Base-by-base conservation (phyloP, 2,329 filamentous ascomycete genomes). In the Aspergillus nomiae region DNA sequence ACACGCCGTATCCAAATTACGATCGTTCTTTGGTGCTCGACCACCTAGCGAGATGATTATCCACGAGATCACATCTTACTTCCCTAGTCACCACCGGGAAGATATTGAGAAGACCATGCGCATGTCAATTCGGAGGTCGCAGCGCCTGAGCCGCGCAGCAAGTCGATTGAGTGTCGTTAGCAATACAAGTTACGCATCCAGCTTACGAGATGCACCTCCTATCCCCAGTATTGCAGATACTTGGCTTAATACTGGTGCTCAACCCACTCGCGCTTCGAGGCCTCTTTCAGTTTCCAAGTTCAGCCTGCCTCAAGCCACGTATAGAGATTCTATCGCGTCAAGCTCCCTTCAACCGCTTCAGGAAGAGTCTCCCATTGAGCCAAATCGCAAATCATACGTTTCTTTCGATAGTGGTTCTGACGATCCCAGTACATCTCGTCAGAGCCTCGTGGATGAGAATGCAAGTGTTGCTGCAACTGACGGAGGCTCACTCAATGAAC, bases 31-130 rank as follows among this genome's bases (percentile, higher is more conserved):
- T 71, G 94, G 94, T 38, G 89, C 95, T 67, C 86, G 95, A 70
- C 95, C 95, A 21, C 95, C 95, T 1, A 98, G 94, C 80, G 95
- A 99, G 81, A 87, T 99, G 75, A 99, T 99, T 74, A 94, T 94
- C 30, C 96, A 95, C 26, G 95, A 99, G 75, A 83, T 99, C 63
- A 95, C 92, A 1, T 96, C 94, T 0, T 99, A 98, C 82, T 99
- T 99, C 84, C 95, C 95, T 0, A 93, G 96, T 73, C 94, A 98
- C 72, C 89, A 94, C 56, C 89, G 92, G 61, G 94, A 97, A 75
- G 92, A 96, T 70, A 97, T 99, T 74, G 95, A 98, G 77, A 91
- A 93, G 70, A 98, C 95, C 0, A 94, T 97, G 66, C 91, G 95
- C 56, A 87, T 97, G 78, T 97, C 94, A 0, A 90, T 97, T 77